phyloP scores from a whole-genome alignment of 2,329 filamentous ascomycete species.

The Penicillium sp. region DNA sequence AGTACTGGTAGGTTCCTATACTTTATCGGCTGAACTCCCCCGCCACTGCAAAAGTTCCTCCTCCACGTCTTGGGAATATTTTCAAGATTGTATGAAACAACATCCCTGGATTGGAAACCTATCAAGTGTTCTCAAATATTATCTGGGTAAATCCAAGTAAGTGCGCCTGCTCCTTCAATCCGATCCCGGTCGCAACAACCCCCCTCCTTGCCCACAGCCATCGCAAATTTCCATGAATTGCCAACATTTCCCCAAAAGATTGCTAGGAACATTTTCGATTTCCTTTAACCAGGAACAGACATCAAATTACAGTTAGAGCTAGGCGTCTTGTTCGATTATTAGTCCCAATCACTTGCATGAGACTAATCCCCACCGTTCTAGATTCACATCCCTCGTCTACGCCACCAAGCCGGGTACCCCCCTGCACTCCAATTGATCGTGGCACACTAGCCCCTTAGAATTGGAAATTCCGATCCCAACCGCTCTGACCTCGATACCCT shows the following conservation, averaged over 20 bases:
- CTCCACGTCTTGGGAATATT: not conserved
- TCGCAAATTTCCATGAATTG: slow-evolving; percentile 17
- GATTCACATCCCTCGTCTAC: slow-evolving; percentile 18
- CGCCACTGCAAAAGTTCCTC: slow-evolving; percentile 8
- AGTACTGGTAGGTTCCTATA: slow-evolving; percentile 7
- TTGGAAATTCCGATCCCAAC: not conserved
- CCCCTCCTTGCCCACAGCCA: slow-evolving; percentile 17
- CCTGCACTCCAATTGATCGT: slow-evolving; percentile 12
- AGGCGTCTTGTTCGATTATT: not conserved
- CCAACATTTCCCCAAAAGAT: not conserved
- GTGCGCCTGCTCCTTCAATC: not conserved
- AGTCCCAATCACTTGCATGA: slow-evolving; percentile 11
- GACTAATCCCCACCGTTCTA: slow-evolving; percentile 19
- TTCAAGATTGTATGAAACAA: not conserved
- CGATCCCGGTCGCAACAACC: not conserved
- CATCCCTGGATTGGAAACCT: not conserved
- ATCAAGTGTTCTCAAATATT: not conserved
- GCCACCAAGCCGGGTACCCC: slow-evolving; percentile 15
- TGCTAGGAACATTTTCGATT: not conserved
- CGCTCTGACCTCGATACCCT: not conserved
- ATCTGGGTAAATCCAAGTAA: not conserved
- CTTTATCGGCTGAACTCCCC: slow-evolving; percentile 4
- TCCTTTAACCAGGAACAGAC: not conserved
- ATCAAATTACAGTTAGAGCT: not conserved
- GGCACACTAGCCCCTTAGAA: slow-evolving; percentile 7